Evolutionary conservation across 371 early-diverging fungal genomes (phyloP).

Genomic region (Haplosporangium sp.): DNA sequence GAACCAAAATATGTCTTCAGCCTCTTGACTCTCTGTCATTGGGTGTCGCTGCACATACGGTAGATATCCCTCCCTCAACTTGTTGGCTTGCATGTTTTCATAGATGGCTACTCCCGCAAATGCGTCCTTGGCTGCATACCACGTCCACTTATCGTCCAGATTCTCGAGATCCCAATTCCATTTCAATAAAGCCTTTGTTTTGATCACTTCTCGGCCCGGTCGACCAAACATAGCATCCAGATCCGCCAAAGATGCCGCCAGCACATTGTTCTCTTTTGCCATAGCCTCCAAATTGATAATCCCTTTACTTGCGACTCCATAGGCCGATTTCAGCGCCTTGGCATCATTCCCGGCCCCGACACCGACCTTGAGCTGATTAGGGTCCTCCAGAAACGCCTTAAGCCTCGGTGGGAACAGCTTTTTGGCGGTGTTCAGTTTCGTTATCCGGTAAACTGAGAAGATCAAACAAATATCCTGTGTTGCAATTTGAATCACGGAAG

Average conservation of each 20-base stretch:
- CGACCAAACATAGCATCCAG: conserved; percentile 41
- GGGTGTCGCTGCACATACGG: conserved; percentile 32
- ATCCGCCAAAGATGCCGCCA: conserved; percentile 21
- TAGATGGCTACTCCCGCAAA: conserved; percentile 46
- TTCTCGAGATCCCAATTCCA: conserved; percentile 38
- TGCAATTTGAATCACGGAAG: conserved; percentile 44
- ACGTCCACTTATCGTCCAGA: conserved; percentile 24
- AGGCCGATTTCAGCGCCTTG: conserved; percentile 3
- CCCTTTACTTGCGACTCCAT: conserved; percentile 20
- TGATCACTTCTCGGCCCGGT: conserved; percentile 43
- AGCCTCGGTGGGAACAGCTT: conserved; percentile 34
- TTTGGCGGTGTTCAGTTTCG: not conserved
- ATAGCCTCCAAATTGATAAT: conserved; percentile 36
- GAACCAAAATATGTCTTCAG: conserved; percentile 11
- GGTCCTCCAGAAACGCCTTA: conserved; percentile 39
- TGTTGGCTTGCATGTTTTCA: conserved; percentile 27
- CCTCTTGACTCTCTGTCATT: conserved; percentile 21
- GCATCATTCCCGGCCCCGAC: conserved; percentile 33
- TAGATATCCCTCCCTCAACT: conserved; percentile 9
- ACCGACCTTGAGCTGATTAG: conserved; percentile 30
- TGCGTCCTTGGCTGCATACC: conserved; percentile 55
- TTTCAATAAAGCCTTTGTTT: conserved; percentile 26
- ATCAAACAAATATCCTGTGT: conserved; percentile 42
- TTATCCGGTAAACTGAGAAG: conserved; percentile 41
- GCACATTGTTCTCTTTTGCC: conserved; percentile 8